A percentile compares a stretch with the other conserved stretches of the same genome.
Evolutionary conservation across 1,284 basidiomycete species (phyloP).

Genomic region (Singerocomus rubriflavus): DNA sequence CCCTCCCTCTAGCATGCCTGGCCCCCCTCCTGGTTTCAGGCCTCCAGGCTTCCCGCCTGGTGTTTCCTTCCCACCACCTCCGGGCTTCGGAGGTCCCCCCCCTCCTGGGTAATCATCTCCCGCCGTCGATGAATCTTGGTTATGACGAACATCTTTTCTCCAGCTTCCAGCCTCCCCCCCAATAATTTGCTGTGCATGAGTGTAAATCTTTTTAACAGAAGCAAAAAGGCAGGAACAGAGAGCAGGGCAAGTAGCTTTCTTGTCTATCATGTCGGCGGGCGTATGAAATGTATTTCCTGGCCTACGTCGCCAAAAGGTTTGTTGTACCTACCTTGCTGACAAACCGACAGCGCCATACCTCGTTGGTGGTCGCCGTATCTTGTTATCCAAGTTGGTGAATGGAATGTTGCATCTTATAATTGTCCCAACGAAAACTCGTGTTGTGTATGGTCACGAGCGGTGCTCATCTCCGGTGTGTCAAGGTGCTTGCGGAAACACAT

Average conservation of each 20-base stretch:
- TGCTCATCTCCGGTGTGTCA: conserved; percentile 30
- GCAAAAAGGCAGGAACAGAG: conserved; percentile 19
- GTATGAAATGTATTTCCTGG: conserved; percentile 29
- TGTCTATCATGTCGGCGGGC: conserved; percentile 20
- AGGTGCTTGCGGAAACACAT: conserved; percentile 19
- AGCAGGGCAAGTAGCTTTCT: conserved; percentile 27
- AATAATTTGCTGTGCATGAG: conserved; percentile 22
- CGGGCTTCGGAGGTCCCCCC: conserved; percentile 77
- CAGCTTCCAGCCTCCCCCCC: conserved; percentile 41
- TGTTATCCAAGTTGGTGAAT: conserved; percentile 21
- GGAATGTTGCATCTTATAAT: conserved; percentile 19
- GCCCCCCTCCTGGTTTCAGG: conserved; percentile 79
- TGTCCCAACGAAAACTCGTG: conserved; percentile 18
- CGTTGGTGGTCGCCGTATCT: conserved; percentile 18
- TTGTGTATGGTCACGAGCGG: conserved; percentile 10
- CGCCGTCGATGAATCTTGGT: conserved; percentile 1
- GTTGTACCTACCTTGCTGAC: conserved; percentile 29
- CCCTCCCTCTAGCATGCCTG: conserved; percentile 80
- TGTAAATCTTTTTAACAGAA: conserved; percentile 11
- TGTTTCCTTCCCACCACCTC: conserved; percentile 77
- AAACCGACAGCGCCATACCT: conserved; percentile 21
- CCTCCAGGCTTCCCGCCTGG: conserved; percentile 80
- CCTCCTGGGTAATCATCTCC: conserved; percentile 68
- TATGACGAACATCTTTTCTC: conserved; percentile 11
- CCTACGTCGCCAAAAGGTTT: conserved; percentile 29